phyloP scores from a whole-genome alignment of 768 basidiomycete species.

The Naematelia aurantialba region DNA sequence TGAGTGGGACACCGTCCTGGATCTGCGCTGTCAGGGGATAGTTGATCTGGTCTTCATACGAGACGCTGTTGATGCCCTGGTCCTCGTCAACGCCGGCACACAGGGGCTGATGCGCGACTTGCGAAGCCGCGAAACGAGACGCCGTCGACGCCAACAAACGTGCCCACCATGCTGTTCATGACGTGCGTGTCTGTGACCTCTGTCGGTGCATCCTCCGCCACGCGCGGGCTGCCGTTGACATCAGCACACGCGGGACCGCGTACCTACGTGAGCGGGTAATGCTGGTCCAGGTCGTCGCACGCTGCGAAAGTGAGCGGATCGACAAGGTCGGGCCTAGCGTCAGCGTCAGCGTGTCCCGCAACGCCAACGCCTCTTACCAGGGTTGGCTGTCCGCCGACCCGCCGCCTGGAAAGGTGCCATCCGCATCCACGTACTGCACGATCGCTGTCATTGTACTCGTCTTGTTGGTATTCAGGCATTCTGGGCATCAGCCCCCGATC shows the following conservation, averaged over 20 bases:
- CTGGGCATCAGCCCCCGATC: neutral
- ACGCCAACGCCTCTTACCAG: conserved; percentile 19
- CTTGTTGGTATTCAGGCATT: conserved; percentile 5
- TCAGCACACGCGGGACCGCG: neutral
- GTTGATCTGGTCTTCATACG: conserved; percentile 27
- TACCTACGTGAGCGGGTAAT: conserved; percentile 20
- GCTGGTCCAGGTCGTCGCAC: conserved; percentile 22
- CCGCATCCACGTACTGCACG: conserved; percentile 23
- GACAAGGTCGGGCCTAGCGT: conserved; percentile 24
- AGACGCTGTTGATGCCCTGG: conserved; percentile 26
- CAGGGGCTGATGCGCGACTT: conserved; percentile 6
- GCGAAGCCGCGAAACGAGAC: conserved; percentile 20
- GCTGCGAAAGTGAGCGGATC: conserved; percentile 4
- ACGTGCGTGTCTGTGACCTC: conserved; percentile 10
- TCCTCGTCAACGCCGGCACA: neutral
- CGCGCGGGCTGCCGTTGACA: conserved; percentile 16
- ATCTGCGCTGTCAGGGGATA: conserved; percentile 23
- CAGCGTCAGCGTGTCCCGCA: neutral
- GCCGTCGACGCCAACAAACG: conserved; percentile 17
- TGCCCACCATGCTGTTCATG: conserved; percentile 15
- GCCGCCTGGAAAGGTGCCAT: neutral
- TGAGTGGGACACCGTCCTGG: conserved; percentile 8
- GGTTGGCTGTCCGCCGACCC: conserved; percentile 10
- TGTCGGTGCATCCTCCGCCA: conserved; percentile 10
- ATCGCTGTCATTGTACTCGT: conserved; percentile 8